phyloP scores from a whole-genome alignment of 352 stramenopile species.

The Phytophthora pinifolia region DNA sequence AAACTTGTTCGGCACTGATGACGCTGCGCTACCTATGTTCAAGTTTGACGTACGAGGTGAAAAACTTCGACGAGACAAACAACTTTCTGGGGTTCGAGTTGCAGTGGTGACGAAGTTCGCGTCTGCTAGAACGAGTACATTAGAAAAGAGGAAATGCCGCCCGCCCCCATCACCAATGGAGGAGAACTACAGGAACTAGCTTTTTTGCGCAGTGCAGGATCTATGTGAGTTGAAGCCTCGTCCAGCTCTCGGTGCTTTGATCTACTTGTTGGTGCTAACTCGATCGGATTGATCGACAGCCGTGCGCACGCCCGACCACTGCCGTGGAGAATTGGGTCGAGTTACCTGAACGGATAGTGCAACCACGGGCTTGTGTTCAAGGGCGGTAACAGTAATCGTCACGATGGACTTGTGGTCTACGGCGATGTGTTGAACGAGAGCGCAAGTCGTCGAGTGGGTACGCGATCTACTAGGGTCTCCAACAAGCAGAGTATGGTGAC shows the following conservation, averaged over 20 bases:
- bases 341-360: constrained; percentile 2
- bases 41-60: constrained; percentile 10
- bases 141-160: not conserved
- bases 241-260: constrained; percentile 11
- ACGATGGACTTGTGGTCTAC: constrained; percentile 4
- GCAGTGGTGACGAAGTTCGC: constrained; percentile 4
- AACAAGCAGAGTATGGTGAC: constrained; percentile 19
- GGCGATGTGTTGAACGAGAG: constrained; percentile 4
- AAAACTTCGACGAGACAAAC: constrained; percentile 1
- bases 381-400: not conserved
- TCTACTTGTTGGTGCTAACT: constrained; percentile 12
- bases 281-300: constrained; percentile 13
- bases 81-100: constrained; percentile 16
- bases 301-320: constrained; percentile 2
- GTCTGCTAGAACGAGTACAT: constrained; percentile 11
- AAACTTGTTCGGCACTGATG: constrained; percentile 22
- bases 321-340: constrained; percentile 8
- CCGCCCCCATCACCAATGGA: constrained; percentile 15
- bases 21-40: constrained; percentile 4
- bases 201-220: constrained; percentile 3
- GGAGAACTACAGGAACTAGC: constrained; percentile 9
- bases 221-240: constrained; percentile 5
- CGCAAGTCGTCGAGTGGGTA: constrained; percentile 2
- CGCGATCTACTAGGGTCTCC: constrained; percentile 5
- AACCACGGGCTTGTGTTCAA: constrained; percentile 7